Percentiles rank a stretch among this genome's conserved stretches.
These are phyloP conservation scores for Myxozyma nipponensis DNA, from an alignment of 805 yeast species.

Conservation along the genomic window DNA sequence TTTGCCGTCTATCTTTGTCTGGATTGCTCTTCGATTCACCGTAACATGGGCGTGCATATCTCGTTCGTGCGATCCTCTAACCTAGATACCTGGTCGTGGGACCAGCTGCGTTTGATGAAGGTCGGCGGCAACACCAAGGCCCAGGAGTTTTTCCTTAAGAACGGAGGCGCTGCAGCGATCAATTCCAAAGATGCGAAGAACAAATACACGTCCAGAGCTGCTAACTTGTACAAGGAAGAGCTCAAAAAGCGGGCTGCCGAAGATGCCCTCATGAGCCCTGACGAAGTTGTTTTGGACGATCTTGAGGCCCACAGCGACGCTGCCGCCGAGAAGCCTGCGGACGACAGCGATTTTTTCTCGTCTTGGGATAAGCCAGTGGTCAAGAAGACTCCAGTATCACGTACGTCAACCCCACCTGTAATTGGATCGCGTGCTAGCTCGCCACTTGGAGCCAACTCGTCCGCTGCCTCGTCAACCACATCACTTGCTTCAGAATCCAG, in stretches of 20 bases:
- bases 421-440: constrained; percentile 21
- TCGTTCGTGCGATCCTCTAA: constrained; percentile 90
- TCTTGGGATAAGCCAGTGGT: constrained; percentile 75
- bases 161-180: constrained; percentile 77
- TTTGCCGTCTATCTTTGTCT: constrained; percentile 89
- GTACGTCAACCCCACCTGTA: constrained; percentile 36
- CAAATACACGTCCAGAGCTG: constrained; percentile 77
- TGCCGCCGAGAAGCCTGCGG: constrained; percentile 35
- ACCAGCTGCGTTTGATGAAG: constrained; percentile 85
- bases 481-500: constrained; percentile 27
- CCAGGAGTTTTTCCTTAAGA: constrained; percentile 73
- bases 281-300: constrained; percentile 58
- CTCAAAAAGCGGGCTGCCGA: constrained; percentile 61
- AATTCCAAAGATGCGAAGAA: constrained; percentile 61
- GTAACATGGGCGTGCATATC: constrained; percentile 93
- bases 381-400: constrained; percentile 44
- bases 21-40: constrained; percentile 92
- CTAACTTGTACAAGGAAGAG: constrained; percentile 76
- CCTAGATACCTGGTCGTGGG: constrained; percentile 90
- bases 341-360: constrained; percentile 85
- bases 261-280: constrained; percentile 66
- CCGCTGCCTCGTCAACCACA: neutral
- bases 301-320: constrained; percentile 5
- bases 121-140: constrained; percentile 90
- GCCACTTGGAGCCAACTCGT: constrained; percentile 30